Base-by-base conservation (phyloP, 2,329 filamentous ascomycete species). In the Diaporthe ampelina region DNA sequence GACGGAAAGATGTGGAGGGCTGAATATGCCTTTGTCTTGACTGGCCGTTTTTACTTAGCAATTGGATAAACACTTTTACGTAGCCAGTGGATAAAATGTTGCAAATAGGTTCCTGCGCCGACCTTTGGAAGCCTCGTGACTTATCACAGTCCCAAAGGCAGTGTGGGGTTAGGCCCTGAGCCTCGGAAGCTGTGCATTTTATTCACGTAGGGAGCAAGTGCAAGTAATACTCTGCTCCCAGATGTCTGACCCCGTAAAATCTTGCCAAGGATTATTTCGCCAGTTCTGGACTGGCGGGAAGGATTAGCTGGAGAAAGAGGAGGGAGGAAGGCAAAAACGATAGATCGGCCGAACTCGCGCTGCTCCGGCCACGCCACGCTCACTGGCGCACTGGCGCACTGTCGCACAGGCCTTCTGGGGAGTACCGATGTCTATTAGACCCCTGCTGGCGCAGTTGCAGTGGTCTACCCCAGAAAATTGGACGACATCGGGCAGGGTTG, bases 381-480 rank as follows among this genome's bases (percentile, higher is more conserved):
- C 63, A 67, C 4, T 37, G 45, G 63, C 63, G 63, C 58, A 61
- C 24, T 40, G 35, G 57, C 57, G 37, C n/a, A 63, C 40, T 29
- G 37, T 61, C 37, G 58, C 61, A 67, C 61, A 37, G 26, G 19
- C 43, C 43, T 37, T 37, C n/a, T 37, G 43, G 45, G 15, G 29
- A 37, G 63, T 2, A 37, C 48, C 15, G 40, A 48, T 68, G n/a
- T 48, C 63, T 29, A 29, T 21, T 24, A 24, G 61, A 54, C 48
- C 63, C 63, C 63, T 40, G 63, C 40, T 15, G 48, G 48, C 19
- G n/a, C 48, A 4, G 48, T 21, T 15, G 26, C 63, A 68, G 11
- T 68, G 48, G 45, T 26, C 63, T 74, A 74, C 73, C 73, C 73
- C 73, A 68, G 73, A 72, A 74, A 68, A 61, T 50, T 13, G 50